Evolutionary conservation across 2,329 filamentous ascomycete species (phyloP), one percentile per base, ranked within the genome.

Genomic region (Fusarium falciforme): DNA sequence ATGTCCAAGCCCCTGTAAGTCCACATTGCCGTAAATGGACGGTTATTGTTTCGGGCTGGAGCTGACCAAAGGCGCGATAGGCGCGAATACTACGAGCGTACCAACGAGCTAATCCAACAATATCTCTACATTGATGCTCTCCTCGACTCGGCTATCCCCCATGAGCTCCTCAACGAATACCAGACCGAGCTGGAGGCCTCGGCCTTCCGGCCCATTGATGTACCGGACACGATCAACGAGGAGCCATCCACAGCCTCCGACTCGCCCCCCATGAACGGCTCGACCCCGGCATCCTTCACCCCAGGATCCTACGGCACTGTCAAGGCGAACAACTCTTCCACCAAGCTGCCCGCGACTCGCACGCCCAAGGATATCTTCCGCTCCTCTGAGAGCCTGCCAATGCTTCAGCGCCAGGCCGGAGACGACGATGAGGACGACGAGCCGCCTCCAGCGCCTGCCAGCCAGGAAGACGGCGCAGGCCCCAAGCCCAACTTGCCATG

Each of bases 61-160:
- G 55, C 60, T 70, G 62, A 67, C 62, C 65, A 66, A 27, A 29
- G 36, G 29, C 14, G 20, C 29, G 52, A 9, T 72, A 92, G 90
- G 69, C 93, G 95, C 55, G 80, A 92, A 79, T 98, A 98, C 84
- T 97, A 98, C 80, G 92, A 97, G 85, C 91, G 94, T 49, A 96
- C 92, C 80, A 98, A 98, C 83, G 91, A 92, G 76, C 87, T 98
- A 49, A 91, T 98, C 68, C 93, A 96, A 81, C 93, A 97, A 81
- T 98, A 98, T 81, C 87, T 97, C 72, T 98, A 97, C 81, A 98
- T 98, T 77, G 96, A 98, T 83, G 90, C 93, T 61, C 87, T 98
- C 66, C 88, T 98, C 70, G 95, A 98, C 83, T 98, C 94, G 10
- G 95, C 94, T 33, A 89, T 98, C n/a, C 95, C 95, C 2, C 95